A percentile compares a stretch with the other conserved stretches of the same genome.
phyloP scores from a whole-genome alignment of 768 basidiomycete genomes.

The Candolleomyces aberdarensis region DNA sequence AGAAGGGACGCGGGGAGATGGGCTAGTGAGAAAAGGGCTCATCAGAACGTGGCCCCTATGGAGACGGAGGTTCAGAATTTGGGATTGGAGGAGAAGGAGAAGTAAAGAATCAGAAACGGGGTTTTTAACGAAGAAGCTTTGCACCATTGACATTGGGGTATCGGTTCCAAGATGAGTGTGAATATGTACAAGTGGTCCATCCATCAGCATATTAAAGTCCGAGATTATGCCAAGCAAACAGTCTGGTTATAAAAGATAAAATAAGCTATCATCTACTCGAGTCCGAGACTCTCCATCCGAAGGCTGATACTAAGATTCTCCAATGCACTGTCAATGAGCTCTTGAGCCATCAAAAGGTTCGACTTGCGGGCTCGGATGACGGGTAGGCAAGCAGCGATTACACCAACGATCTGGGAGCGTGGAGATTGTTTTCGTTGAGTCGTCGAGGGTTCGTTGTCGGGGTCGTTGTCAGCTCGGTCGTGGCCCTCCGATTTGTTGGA shows the following conservation, averaged over 20 bases:
- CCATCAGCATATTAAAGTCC: too few relatives aligned
- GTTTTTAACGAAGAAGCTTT: too few relatives aligned
- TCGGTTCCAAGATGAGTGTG: too few relatives aligned
- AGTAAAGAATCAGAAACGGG: too few relatives aligned
- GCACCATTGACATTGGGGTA: too few relatives aligned
- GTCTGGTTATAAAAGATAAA: not conserved
- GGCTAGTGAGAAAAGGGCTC: constrained; percentile 28
- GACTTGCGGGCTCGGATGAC: constrained; percentile 43
- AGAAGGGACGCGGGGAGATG: constrained; percentile 58
- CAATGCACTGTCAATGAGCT: constrained; percentile 46
- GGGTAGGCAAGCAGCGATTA: constrained; percentile 46
- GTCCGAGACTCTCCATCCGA: constrained; percentile 46
- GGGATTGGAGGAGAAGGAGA: too few relatives aligned
- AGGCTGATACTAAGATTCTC: constrained; percentile 46
- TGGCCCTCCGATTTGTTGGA: not conserved
- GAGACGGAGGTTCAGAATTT: too few relatives aligned
- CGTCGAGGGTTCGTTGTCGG: not conserved
- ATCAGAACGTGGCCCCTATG: too few relatives aligned
- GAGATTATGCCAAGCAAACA: too few relatives aligned
- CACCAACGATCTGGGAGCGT: constrained; percentile 35
- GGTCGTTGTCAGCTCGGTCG: not conserved
- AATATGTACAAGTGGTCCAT: too few relatives aligned
- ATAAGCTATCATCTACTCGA: constrained; percentile 14
- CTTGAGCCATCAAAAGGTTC: constrained; percentile 46
- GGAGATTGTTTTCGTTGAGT: constrained; percentile 22